Evolutionary conservation across 139 green algal species (phyloP), one percentile per base, ranked within the genome.

Genomic region (Volvox reticuliferus): DNA sequence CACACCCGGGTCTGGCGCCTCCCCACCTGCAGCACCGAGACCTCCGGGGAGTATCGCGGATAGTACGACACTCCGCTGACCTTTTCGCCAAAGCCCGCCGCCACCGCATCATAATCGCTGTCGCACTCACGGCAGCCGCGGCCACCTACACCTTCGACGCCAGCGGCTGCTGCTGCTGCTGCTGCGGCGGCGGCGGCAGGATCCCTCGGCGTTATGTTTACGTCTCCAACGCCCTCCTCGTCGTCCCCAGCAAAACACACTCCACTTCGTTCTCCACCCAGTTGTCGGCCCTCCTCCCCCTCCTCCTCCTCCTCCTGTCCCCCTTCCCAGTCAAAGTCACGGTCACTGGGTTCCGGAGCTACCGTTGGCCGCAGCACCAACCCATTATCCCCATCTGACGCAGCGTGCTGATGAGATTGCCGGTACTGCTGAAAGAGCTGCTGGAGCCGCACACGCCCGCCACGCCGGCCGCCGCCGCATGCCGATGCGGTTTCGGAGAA

Each of bases 371-470:
- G 5, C 9, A 9, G 44, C 44, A 5, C 44, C 44, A 55, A 55
- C 44, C 9, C 44, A 55, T 5, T 12, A 55, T 5, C 22, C 33
- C 71, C 71, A 28, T 81, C 75, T 55, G 75, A 26, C 13, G 75
- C 24, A 26, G 75, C 75, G 17, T 35, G 75, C 78, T 30, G 17
- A 24, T 84, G 78, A 24, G 36, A 13, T 44, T 63, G 36, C 0
- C 36, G 36, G 36, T 84, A 63, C 78, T 84, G 36, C 35, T 84
- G 78, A 44, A 84, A 84, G 18, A 84, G 78, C 36, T 67, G 35
- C 36, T 84, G 78, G 26, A 84, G 36, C 36, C 78, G 78, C 35
- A 68, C 36, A 32, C 37, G 78, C 12, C 78, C 78, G 37, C 37
- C 37, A 16, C 36, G 36, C 20, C 78, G 78, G 6, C 9, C 17